Percentiles rank a stretch among this genome's conserved stretches.
These are phyloP conservation scores for Skeletonema potamos DNA, from an alignment of 108 stramenopile species.

Conservation along the genomic window DNA sequence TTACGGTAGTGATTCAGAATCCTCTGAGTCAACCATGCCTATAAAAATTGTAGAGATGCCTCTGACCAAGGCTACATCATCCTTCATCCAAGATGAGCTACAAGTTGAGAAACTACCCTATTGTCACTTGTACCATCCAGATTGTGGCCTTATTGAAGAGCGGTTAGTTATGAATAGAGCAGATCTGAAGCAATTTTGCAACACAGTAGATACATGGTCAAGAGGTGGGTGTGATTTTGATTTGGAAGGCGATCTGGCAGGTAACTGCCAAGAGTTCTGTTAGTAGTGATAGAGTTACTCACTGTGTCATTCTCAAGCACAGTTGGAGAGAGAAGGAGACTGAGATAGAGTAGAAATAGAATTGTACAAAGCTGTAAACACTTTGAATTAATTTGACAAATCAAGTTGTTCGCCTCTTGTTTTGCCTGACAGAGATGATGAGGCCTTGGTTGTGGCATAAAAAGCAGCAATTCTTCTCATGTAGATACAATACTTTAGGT, in stretches of 20 bases:
- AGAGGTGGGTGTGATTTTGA: conserved; percentile 4
- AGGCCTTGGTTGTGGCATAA: too few species aligned
- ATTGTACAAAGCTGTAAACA: not conserved
- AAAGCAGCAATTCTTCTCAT: too few species aligned
- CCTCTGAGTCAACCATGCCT: not conserved
- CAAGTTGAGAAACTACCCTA: conserved; percentile 18
- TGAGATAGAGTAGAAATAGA: not conserved
- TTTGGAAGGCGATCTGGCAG: conserved; percentile 8
- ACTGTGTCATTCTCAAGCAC: not conserved
- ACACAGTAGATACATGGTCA: conserved; percentile 15
- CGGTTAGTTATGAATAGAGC: conserved; percentile 18
- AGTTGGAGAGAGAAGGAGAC: not conserved
- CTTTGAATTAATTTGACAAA: too few species aligned
- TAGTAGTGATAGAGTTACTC: conserved; percentile 4
- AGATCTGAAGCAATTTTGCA: conserved; percentile 17
- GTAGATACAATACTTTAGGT: too few species aligned
- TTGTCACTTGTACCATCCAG: conserved; percentile 24
- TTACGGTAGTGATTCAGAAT: not conserved
- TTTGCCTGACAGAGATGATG: too few species aligned
- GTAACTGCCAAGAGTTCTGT: conserved; percentile 20
- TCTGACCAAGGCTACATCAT: conserved; percentile 18
- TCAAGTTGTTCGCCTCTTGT: too few species aligned
- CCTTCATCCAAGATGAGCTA: conserved; percentile 11
- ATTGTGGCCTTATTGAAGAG: conserved; percentile 26
- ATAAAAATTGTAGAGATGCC: conserved; percentile 37